phyloP scores from a whole-genome alignment of 116 monocot species.

The Cymodocea nodosa region DNA sequence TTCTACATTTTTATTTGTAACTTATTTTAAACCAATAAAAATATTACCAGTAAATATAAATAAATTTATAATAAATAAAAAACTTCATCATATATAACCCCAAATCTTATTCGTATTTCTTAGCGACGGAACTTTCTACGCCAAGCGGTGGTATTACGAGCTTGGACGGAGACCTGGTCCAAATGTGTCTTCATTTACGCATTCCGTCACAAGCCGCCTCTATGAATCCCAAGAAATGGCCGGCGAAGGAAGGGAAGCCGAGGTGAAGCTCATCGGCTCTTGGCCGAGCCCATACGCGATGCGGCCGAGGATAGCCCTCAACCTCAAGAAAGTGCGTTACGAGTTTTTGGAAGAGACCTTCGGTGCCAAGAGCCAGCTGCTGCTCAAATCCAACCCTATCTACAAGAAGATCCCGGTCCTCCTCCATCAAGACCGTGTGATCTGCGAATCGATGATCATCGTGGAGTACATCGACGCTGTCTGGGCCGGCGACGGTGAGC shows the following conservation, averaged over 20 bases:
- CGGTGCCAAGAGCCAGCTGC: constrained; percentile 23
- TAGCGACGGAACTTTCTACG: too few relatives aligned
- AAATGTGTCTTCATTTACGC: too few relatives aligned
- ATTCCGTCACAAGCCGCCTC: too few relatives aligned
- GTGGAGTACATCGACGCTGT: constrained; percentile 19
- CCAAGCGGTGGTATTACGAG: too few relatives aligned
- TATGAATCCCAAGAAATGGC: too few relatives aligned
- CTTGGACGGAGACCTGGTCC: too few relatives aligned
- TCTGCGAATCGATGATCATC: constrained; percentile 16
- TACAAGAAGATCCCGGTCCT: constrained; percentile 47
- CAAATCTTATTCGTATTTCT: too few relatives aligned
- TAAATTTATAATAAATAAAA: too few relatives aligned
- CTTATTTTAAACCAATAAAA: too few relatives aligned
- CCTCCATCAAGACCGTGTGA: constrained; percentile 12
- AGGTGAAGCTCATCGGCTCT: background rate
- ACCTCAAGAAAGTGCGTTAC: constrained; percentile 39
- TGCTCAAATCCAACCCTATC: constrained; percentile 32
- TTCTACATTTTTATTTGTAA: too few relatives aligned
- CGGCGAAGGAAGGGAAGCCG: background rate
- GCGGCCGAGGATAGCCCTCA: constrained; percentile 30
- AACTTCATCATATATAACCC: too few relatives aligned
- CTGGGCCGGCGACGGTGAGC: background rate
- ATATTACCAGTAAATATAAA: too few relatives aligned
- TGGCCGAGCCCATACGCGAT: constrained; percentile 15
- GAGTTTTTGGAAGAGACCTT: constrained; percentile 35